Percentiles rank a stretch among this genome's conserved stretches.
Conservation (phyloP, 2,329 filamentous ascomycete genomes). For the Aspergillus novoparasiticus region DNA sequence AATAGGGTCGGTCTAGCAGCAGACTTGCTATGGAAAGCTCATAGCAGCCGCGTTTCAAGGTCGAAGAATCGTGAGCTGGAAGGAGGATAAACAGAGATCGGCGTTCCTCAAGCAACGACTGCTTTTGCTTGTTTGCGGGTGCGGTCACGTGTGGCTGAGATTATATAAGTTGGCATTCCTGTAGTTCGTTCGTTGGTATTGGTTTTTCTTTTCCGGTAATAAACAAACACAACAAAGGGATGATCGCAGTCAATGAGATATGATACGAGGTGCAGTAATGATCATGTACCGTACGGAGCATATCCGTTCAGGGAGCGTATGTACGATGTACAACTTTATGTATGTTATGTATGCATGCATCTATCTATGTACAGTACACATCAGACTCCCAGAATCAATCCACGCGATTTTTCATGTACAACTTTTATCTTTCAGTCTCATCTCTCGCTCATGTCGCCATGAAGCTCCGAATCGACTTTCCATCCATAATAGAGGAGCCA, state of each 20-base stretch:
- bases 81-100: slow-evolving; percentile 43
- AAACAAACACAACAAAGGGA: neutral
- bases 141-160: slow-evolving; percentile 32
- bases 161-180: slow-evolving; percentile 29
- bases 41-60: slow-evolving; percentile 25
- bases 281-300: neutral
- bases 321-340: too few species aligned
- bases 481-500: slow-evolving; percentile 27
- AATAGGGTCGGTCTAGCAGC: slow-evolving; percentile 12
- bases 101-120: slow-evolving; percentile 46
- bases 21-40: slow-evolving; percentile 23
- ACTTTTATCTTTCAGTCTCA: neutral
- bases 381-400: neutral
- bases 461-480: slow-evolving; percentile 31
- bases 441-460: slow-evolving; percentile 29
- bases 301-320: neutral
- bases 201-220: neutral
- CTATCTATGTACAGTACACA: neutral
- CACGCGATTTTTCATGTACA: neutral
- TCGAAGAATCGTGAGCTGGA: slow-evolving; percentile 20
- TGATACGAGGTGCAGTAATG: neutral
- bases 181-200: too few species aligned
- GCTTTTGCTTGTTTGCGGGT: slow-evolving; percentile 27
- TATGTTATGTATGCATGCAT: neutral
- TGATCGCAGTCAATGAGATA: neutral